A percentile compares a stretch with the other conserved stretches of the same genome.
Evolutionary conservation across 495 filamentous ascomycete genomes (phyloP).

Genomic region (Trichoderma erinaceum): DNA sequence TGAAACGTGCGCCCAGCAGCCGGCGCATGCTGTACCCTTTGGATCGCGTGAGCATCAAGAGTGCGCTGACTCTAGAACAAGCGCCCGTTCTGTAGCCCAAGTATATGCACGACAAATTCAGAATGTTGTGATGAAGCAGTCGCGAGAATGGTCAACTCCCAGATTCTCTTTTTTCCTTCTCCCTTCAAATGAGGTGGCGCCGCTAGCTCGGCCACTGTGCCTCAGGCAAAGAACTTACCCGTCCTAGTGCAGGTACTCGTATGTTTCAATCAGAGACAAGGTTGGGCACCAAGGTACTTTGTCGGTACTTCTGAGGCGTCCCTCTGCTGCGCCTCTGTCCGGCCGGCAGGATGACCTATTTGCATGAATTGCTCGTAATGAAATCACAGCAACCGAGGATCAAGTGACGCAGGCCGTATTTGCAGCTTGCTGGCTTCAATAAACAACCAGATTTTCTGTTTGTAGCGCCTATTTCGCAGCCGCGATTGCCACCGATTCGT

Average conservation of each 20-base stretch:
- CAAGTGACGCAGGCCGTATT: too few species aligned
- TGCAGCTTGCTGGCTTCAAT: too few species aligned
- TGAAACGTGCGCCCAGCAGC: not conserved
- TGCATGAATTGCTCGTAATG: constrained; percentile 1
- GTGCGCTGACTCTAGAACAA: not conserved
- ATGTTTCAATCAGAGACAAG: too few species aligned
- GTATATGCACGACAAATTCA: too few species aligned
- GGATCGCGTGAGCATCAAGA: not conserved
- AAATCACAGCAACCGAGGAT: not conserved
- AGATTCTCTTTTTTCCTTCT: not conserved
- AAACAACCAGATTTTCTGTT: not conserved
- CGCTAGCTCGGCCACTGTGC: not conserved
- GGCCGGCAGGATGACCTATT: not conserved
- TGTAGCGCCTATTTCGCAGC: not conserved
- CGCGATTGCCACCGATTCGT: not conserved
- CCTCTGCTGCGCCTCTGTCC: constrained; percentile 5
- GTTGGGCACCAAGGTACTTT: too few species aligned
- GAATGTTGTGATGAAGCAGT: not conserved
- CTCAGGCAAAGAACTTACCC: not conserved
- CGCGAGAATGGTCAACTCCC: not conserved
- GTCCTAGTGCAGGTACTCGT: not conserved
- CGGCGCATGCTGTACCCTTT: not conserved
- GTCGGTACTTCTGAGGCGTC: not conserved
- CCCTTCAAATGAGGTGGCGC: not conserved
- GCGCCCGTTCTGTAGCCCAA: not conserved